A percentile compares a stretch with the other conserved stretches of the same genome.
These are phyloP conservation scores for Calonectria multiphialidica DNA, from an alignment of 2,329 filamentous ascomycete genomes.

Conservation along the genomic window DNA sequence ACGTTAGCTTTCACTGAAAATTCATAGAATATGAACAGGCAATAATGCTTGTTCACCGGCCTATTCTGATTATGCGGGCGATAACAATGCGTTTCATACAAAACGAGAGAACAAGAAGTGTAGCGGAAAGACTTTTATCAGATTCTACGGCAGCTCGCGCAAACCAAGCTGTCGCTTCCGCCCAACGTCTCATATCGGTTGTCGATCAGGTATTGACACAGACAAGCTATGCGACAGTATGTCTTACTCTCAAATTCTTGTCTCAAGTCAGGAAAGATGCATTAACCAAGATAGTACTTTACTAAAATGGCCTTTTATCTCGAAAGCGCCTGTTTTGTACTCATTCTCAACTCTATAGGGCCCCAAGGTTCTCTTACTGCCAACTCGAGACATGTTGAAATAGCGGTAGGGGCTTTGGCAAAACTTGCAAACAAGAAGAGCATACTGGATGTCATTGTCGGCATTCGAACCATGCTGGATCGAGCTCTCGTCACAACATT, in stretches of 20 bases:
- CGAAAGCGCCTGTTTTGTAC: neutral
- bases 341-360: neutral
- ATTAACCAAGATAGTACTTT: neutral
- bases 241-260: neutral
- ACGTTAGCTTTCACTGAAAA: neutral
- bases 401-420: neutral
- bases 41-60: neutral
- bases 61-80: neutral
- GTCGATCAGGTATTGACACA: neutral
- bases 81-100: neutral
- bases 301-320: conserved; percentile 4
- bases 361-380: neutral
- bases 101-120: neutral
- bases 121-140: neutral
- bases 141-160: neutral
- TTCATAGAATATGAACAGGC: neutral
- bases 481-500: neutral
- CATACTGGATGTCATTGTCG: neutral
- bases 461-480: neutral
- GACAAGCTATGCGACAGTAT: neutral
- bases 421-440: neutral
- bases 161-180: neutral
- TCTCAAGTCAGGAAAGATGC: too few relatives aligned
- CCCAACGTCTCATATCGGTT: neutral
- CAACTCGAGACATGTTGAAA: neutral